These are phyloP conservation scores for Trametes sp. DNA, from an alignment of 1,284 basidiomycete genomes.

Conservation along the genomic window DNA sequence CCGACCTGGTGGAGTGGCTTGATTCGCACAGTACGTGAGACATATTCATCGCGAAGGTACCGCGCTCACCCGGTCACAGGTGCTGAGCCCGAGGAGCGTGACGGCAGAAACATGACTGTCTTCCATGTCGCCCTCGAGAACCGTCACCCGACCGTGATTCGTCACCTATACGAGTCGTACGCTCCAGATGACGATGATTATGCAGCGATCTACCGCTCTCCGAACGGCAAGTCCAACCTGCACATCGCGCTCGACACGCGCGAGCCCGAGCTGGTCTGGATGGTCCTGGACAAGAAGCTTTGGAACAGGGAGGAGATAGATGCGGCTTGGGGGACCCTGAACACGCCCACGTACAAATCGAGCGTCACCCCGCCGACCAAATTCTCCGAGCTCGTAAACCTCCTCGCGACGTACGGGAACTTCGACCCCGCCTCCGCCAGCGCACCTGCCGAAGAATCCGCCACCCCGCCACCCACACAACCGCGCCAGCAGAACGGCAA, in stretches of 20 bases:
- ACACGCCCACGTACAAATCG: slow-evolving; percentile 46
- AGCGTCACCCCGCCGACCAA: slow-evolving; percentile 44
- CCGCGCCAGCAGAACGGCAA: slow-evolving; percentile 16
- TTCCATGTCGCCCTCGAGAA: slow-evolving; percentile 69
- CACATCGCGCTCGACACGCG: slow-evolving; percentile 63
- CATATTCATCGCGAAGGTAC: background rate
- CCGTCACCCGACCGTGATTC: slow-evolving; percentile 57
- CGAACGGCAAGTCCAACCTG: slow-evolving; percentile 53
- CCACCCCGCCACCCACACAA: background rate
- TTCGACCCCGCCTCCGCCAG: slow-evolving; percentile 38
- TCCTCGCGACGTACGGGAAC: slow-evolving; percentile 61
- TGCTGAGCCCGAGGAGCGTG: slow-evolving; percentile 73
- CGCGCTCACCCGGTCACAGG: slow-evolving; percentile 47
- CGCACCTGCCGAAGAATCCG: background rate
- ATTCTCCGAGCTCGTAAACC: slow-evolving; percentile 58
- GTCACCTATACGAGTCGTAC: slow-evolving; percentile 65
- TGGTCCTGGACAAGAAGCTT: slow-evolving; percentile 65
- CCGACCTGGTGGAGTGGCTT: slow-evolving; percentile 69
- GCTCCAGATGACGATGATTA: slow-evolving; percentile 59
- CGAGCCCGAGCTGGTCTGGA: slow-evolving; percentile 67
- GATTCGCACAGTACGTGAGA: slow-evolving; percentile 66
- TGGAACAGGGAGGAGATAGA: slow-evolving; percentile 56
- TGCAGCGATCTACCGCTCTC: slow-evolving; percentile 53
- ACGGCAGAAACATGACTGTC: slow-evolving; percentile 62
- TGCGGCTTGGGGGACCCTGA: slow-evolving; percentile 57